Base-by-base conservation (phyloP, 768 basidiomycete genomes). In the Terana coerulea region DNA sequence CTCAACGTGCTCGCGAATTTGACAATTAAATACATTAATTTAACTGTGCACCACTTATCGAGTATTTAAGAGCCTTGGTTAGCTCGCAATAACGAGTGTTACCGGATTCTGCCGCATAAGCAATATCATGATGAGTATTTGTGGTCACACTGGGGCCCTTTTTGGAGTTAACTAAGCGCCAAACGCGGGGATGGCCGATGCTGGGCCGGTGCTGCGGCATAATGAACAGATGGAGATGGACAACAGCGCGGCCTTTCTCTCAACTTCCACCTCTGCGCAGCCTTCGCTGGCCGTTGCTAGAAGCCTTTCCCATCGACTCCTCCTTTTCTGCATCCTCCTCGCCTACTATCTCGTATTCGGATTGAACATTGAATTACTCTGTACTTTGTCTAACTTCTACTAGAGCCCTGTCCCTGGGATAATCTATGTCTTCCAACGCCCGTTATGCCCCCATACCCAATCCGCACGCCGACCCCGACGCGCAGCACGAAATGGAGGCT, bases 401-500 rank as follows among this genome's bases (percentile, higher is more conserved):
- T 33, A 12, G 30, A 24, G 28, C 43, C 22, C 28, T 29, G 3
- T 3, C n/a, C n/a, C n/a, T 5, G 45, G 29, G 28, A 46, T 46
- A 46, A 46, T 46, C 45, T 47, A 59, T 54, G 53, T 81, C 83
- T 77, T 66, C 76, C 58, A 46, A 46, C 39, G 65, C 67, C 33
- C 74, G 75, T 31, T 86, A 86, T 61, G 67, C 78, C 19, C 73
- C 76, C 22, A 67, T 85, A 14, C 75, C 77, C 42, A 78, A 75
- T 61, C 71, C 68, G 39, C 72, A 64, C 40, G 72, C 73, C 24
- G 67, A 67, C 60, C 73, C 68, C 54, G 73, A 72, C 43, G 71
- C 70, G 25, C 72, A 75, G 50, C 73, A 77, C 57, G 89, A 91
- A 67, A 79, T 92, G 64, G 80, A 88, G 59, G 89, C 83, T 19